Base-by-base conservation (phyloP, 768 basidiomycete genomes). In the Russula sp. region DNA sequence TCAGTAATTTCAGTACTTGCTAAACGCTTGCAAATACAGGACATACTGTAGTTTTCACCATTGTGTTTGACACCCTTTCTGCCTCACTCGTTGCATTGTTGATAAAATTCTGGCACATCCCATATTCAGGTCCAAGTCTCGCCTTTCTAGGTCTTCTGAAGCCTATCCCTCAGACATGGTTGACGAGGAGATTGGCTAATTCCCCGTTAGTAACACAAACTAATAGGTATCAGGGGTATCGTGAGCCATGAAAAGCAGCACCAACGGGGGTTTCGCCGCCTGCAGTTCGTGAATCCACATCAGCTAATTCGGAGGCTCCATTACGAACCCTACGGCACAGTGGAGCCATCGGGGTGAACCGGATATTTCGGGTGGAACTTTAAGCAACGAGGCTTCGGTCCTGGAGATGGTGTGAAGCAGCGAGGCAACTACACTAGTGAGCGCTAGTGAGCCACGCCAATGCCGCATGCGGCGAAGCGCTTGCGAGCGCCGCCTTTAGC, bases 381-480 rank as follows among this genome's bases (percentile, higher is more conserved):
- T 22, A 32, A n/a, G 42, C 28, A 57, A 58, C 57, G 57, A 58
- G 57, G 57, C 44, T 24, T 22, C 2, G 30, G 14, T 22, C 22
- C 16, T 40, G 6, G 38, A 57, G 26, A n/a, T 20, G 9, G n/a
- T 57, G 57, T 58, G 57, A 58, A 57, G 40, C 48, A 20, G 30
- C 13, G 44, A 22, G 5, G 42, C 57, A n/a, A n/a, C n/a, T n/a
- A n/a, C n/a, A n/a, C 44, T 48, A 11, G n/a, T n/a, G n/a, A n/a
- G n/a, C n/a, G n/a, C 57, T 32, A 48, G 44, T n/a, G 14, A 34
- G 26, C 57, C 36, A 58, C 44, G 57, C 44, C 30, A 58, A 32
- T 24, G n/a, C 57, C 30, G 44, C 57, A 48, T 58, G 57, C 9
- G n/a, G 42, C 4, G 57, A 58, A 30, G 57, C 42, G 57, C 44